Base-by-base conservation (phyloP, 2,329 filamentous ascomycete genomes). In the Tolypocladium tropicale region DNA sequence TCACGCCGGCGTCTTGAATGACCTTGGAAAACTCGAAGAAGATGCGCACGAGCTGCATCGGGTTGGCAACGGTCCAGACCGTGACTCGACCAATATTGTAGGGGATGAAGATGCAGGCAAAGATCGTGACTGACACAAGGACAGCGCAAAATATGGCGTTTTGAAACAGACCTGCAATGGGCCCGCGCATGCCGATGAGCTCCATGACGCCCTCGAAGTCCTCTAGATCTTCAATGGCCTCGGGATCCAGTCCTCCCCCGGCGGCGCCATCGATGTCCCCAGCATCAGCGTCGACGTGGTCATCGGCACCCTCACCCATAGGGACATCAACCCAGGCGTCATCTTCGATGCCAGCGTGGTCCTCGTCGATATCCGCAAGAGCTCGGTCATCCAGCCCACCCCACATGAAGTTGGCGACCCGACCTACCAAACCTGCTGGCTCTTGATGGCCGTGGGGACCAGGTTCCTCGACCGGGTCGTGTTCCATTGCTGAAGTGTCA, bases 181-280 rank as follows among this genome's bases (percentile, higher is more conserved):
- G 94, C 0, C 94, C 94, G 65, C 95, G 90, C 88, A 99, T 95
- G 39, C 94, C 94, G 57, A 99, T 88, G 18, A 99, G 82, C 69
- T 99, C 94, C 76, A 99, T 85, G 54, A 99, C 89, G 0, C 94
- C 94, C 68, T 99, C 94, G 18, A 99, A 84, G 66, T 99, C 94
- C 71, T 99, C 94, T 11, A 89, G 89, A 62, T 96, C 88, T 48
- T 92, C 89, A 46, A 90, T 80, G 11, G 85, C 87, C 62, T 89
- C 86, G 55, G 83, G 80, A 55, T 96, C 90, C 37, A 93, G 75
- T 10, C 81, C 88, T 18, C 82, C 84, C 52, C 81, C 83, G 23
- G 79, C 80, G n/a, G 65, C 65, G n/a, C 62, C 67, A 11, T 61
- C 60, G 6, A 58, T 58, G n/a, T 85, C 77, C 11, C 72, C 74